Base-by-base conservation (phyloP, 768 basidiomycete species). In the Tulasnella sp. region DNA sequence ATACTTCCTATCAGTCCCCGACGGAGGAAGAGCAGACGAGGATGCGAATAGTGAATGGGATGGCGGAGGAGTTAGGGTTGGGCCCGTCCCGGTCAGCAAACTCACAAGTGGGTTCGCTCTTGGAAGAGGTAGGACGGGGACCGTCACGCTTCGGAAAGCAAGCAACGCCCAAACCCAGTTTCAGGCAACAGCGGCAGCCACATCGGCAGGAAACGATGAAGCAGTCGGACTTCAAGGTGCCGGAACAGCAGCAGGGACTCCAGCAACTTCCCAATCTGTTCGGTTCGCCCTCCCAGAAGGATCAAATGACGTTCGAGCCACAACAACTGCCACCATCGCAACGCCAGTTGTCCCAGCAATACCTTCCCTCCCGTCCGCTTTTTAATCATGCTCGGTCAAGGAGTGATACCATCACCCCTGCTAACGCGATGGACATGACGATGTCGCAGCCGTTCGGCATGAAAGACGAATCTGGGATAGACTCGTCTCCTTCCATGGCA, bases 321-420 rank as follows among this genome's bases (percentile, higher is more conserved):
- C 64, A 69, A 37, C 14, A 69, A 37, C 28, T 69, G 14, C 64
- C 64, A 69, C 64, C 7, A 58, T 77, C 37, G 37, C 46, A 41
- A 50, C 76, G 28, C 79, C 79, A 50, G 58, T n/a, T 3, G 58
- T 78, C 60, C 77, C 77, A 69, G 60, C 54, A 42, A 64, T 58
- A 41, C 40, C 77, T 22, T 42, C 77, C 77, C 3, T 60, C 77
- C 34, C 77, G 50, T 41, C 42, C 16, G 34, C 16, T 54, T 46
- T n/a, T 31, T 18, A 46, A 28, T 44, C 79, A 80, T 72, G 72
- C 28, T 28, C 37, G 79, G 42, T 74, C 72, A 24, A 42, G 79
- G 46, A 80, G 79, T 50, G 79, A 80, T 75, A 80, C 79, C 44
- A 54, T 80, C 79, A 80, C 79, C 9, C 79, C 79, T 12, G 18